phyloP scores from a whole-genome alignment of 176 grass and related monocot genomes.

The Phoenix dactylifera region DNA sequence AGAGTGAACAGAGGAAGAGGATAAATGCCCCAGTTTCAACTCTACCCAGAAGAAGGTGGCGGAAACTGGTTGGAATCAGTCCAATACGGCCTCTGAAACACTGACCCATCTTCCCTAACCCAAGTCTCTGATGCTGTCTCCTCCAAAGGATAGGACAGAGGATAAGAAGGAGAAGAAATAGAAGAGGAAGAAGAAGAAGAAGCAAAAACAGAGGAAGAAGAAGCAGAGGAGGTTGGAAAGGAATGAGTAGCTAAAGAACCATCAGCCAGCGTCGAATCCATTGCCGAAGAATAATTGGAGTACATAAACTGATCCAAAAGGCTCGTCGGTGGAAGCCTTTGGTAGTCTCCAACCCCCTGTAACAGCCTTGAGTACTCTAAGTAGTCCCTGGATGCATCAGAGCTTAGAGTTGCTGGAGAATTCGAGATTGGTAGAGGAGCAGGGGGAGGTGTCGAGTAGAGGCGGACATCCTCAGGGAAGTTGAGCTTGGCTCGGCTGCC shows the following conservation, averaged over 20 bases:
- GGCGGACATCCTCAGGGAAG: conserved; percentile 84
- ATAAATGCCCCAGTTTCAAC: neutral
- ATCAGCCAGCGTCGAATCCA: too few species aligned
- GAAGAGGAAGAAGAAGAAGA: too few species aligned
- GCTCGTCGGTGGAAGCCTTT: neutral
- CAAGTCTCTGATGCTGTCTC: too few species aligned
- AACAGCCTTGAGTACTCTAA: conserved; percentile 6
- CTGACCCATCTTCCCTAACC: too few species aligned
- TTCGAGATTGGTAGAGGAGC: neutral
- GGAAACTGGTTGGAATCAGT: conserved; percentile 21
- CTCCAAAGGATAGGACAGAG: too few species aligned
- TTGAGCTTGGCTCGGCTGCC: conserved; percentile 95
- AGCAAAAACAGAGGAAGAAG: neutral
- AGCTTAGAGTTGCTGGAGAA: too few species aligned
- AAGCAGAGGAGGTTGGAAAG: neutral
- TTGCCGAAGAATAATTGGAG: neutral
- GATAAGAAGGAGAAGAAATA: too few species aligned
- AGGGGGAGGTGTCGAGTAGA: conserved; percentile 25
- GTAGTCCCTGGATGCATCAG: conserved; percentile 5
- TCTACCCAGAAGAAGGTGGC: conserved; percentile 17
- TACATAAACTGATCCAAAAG: conserved; percentile 1
- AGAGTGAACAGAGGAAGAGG: neutral
- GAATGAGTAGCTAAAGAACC: too few species aligned
- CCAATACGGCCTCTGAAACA: neutral
- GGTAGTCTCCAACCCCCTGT: neutral